Evolutionary conservation across 192 early-diverging fungal genomes (phyloP), one percentile per base, ranked within the genome.

Genomic region (Chytriomyces sp.): DNA sequence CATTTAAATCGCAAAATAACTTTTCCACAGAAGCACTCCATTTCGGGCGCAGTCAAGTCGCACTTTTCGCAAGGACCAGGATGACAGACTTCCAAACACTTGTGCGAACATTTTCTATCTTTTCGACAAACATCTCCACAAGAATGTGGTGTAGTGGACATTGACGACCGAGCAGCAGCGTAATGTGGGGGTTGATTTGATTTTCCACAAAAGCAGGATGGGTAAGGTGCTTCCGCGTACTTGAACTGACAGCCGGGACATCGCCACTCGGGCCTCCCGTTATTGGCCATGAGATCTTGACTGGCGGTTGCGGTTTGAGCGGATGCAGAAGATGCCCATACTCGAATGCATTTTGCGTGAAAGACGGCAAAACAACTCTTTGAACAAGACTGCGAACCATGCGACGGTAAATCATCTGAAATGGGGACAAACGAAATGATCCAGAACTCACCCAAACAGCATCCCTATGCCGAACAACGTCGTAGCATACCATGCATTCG

Each of bases 401-500:
- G 0, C 4, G 35, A 35, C 1, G 35, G 35, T 35, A 35, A 35
- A 35, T 35, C 35, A 35, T 35, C 35, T 4, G 4, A 35, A 35
- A 2, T 4, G 35, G 35, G 35, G 35, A 35, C 35, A 2, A 35
- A 35, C 0, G 35, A 35, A 35, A 35, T 35, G 35, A 35, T 35
- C 35, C 35, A 1, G 4, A 35, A 35, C 35, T 35, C 35, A 35
- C 35, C 97, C 97, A 98, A 7, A 91, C 89, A 44, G 82, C 83
- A 79, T 96, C 88, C 6, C 85, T 86, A 10, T 82, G 86, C 59
- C 88, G 84, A 63, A 98, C 86, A 20, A 82, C 82, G 84, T 98
- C 96, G 87, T 92, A 96, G 84, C 97, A 98, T 8, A 98, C 91
- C 95, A 97, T 95, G 85, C 97, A 98, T 76, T 98, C 96, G 83